Percentiles rank a stretch among this genome's conserved stretches.
These are phyloP conservation scores for Darksidea phi DNA, from an alignment of 495 filamentous ascomycete genomes.

Conservation along the genomic window DNA sequence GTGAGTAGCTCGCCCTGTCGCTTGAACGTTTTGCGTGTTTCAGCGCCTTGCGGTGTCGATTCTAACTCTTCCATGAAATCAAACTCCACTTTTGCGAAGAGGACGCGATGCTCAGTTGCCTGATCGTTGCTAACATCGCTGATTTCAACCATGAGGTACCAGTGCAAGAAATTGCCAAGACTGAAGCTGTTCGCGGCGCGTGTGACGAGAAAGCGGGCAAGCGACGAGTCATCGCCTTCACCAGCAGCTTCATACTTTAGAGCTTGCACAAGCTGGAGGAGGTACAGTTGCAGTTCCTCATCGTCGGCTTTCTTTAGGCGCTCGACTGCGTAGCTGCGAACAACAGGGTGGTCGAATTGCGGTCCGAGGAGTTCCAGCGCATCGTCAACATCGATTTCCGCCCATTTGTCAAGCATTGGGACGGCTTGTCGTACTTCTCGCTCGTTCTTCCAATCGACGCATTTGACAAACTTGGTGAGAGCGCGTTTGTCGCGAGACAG, in stretches of 20 bases:
- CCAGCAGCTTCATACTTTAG: constrained; percentile 81
- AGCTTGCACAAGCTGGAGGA: constrained; percentile 93
- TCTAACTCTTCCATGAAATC: constrained; percentile 89
- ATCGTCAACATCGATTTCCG: constrained; percentile 95
- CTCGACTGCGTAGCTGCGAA: constrained; percentile 90
- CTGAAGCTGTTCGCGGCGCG: constrained; percentile 82
- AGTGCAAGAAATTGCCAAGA: constrained; percentile 92
- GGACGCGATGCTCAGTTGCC: constrained; percentile 65
- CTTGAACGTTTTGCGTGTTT: constrained; percentile 70
- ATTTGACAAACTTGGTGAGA: constrained; percentile 96
- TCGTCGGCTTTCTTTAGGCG: constrained; percentile 89
- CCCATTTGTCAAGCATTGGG: constrained; percentile 89
- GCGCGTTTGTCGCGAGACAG: constrained; percentile 89
- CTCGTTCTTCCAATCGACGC: constrained; percentile 87
- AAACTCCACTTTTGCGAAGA: constrained; percentile 89
- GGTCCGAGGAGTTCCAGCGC: constrained; percentile 92
- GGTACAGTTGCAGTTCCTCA: constrained; percentile 86
- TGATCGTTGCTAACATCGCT: constrained; percentile 78
- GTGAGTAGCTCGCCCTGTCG: constrained; percentile 88
- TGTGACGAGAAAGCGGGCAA: constrained; percentile 85
- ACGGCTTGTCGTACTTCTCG: constrained; percentile 84
- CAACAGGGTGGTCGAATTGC: constrained; percentile 80
- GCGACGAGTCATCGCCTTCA: constrained; percentile 75
- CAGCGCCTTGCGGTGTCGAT: constrained; percentile 59
- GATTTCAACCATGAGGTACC: constrained; percentile 97